Base-by-base conservation (phyloP, 208 protist species). In the Wallacemonas sp. region DNA sequence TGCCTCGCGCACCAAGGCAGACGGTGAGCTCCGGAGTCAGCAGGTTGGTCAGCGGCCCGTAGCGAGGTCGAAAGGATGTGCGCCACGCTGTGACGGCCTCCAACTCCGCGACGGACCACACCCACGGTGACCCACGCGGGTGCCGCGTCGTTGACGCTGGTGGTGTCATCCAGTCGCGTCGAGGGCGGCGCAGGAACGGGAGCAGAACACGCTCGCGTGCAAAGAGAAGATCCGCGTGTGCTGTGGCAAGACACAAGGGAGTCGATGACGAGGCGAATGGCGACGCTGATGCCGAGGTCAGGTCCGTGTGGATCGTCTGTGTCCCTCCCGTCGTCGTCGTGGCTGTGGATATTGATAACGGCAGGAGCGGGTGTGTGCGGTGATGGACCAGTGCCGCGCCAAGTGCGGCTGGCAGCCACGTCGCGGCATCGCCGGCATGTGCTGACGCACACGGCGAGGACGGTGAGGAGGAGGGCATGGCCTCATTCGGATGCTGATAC, bases 171-270 rank as follows among this genome's bases (percentile, higher is more conserved):
- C 23, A 27, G 17, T 33, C 24, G 1, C 24, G 33, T 5, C 74
- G 66, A 12, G 74, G 72, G 5, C 54, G 55, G 6, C 77, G 33
- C 27, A 87, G 43, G 26, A 84, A 81, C 0, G 78, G 81, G 0
- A 84, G 43, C 23, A 87, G 61, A 2, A 83, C 74, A 5, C 75
- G 67, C 39, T 87, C 70, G 0, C 80, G 75, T 16, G 73, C 79
- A 1, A 60, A 36, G 38, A 68, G 26, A 2, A 81, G 48, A 12
- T 65, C 56, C 17, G 46, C 24, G 32, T 26, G 19, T 26, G 61
- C 39, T 34, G 39, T 52, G 23, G 46, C 5, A 26, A 66, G 32
- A 46, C 11, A 36, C 26, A 36, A n/a, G 1, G 55, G 17, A 32
- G 47, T 17, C 4, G 41, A 24, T 14, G 41, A 19, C 41, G 41